phyloP scores from a whole-genome alignment of 176 grass and related monocot species.

The Zizania latifolia region DNA sequence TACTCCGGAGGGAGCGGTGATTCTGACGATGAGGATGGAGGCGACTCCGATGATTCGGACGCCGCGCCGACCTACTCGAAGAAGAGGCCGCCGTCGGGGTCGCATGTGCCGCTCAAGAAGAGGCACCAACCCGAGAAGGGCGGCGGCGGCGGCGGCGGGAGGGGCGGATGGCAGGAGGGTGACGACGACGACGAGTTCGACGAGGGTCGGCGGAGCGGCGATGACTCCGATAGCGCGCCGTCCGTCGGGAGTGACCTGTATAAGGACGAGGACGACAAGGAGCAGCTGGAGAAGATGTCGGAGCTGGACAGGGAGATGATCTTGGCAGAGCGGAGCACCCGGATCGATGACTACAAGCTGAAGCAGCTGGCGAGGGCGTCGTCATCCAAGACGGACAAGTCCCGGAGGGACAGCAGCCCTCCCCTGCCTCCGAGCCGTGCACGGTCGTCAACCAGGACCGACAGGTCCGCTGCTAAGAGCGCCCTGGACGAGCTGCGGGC shows the following conservation, averaged over 20 bases:
- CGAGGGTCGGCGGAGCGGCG: slow-evolving; percentile 26
- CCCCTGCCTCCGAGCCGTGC: slow-evolving; percentile 39
- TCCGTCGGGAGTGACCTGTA: slow-evolving; percentile 90
- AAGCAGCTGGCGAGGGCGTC: slow-evolving; percentile 63
- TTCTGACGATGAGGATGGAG: no score
- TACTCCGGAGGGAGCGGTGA: slow-evolving; percentile 44
- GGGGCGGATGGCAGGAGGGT: slow-evolving; percentile 15
- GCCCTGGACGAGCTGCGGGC: slow-evolving; percentile 62
- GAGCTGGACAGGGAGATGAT: slow-evolving; percentile 81
- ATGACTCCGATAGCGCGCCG: slow-evolving; percentile 70
- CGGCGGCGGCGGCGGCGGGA: neutral
- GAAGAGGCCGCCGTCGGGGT: slow-evolving; percentile 38
- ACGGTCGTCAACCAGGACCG: slow-evolving; percentile 38
- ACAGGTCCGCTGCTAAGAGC: slow-evolving; percentile 51
- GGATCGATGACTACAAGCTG: slow-evolving; percentile 59
- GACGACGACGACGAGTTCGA: slow-evolving; percentile 41
- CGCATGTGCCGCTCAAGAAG: slow-evolving; percentile 91
- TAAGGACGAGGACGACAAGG: slow-evolving; percentile 89
- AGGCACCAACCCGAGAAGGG: slow-evolving; percentile 52
- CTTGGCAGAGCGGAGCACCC: slow-evolving; percentile 50
- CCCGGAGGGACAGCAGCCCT: slow-evolving; percentile 52
- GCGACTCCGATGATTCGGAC: slow-evolving; percentile 36
- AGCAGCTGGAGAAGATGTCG: slow-evolving; percentile 62
- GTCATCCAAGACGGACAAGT: slow-evolving; percentile 51
- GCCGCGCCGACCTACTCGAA: slow-evolving; percentile 41